phyloP scores from a whole-genome alignment of 352 stramenopile genomes.

The Aphanomyces invadans region DNA sequence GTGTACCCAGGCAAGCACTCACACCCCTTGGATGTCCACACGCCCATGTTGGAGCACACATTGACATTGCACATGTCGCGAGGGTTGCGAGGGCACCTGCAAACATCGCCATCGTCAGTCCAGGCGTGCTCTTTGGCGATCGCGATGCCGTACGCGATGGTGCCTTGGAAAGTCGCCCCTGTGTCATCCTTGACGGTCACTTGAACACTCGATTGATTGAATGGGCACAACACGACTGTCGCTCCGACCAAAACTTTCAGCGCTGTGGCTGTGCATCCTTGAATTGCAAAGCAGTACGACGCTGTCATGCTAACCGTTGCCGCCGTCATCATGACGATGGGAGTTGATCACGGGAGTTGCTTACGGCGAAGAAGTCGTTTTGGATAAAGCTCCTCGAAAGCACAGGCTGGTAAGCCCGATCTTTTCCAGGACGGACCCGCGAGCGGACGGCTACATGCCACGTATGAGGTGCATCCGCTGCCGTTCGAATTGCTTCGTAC shows the following conservation, averaged over 20 bases:
- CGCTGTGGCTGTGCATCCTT: neutral
- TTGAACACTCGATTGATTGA: neutral
- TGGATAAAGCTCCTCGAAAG: neutral
- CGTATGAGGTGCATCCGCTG: no score
- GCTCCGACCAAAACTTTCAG: neutral
- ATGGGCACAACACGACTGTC: neutral
- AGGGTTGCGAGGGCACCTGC: neutral
- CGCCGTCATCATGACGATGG: neutral
- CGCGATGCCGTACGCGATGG: neutral
- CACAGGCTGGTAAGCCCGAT: conserved; percentile 4
- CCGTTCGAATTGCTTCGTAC: no score
- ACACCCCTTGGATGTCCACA: neutral
- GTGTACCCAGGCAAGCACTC: conserved; percentile 36
- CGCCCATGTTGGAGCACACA: neutral
- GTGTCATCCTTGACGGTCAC: neutral
- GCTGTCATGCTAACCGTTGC: neutral
- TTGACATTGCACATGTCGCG: conserved; percentile 13
- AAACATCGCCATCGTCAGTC: no score
- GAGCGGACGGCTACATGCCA: neutral
- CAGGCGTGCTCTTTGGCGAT: neutral
- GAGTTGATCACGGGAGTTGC: no score
- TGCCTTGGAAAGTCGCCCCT: neutral
- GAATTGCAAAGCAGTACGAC: conserved; percentile 8
- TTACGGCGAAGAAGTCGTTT: neutral
- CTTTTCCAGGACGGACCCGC: neutral